phyloP scores from a whole-genome alignment of 768 basidiomycete genomes.

The Leccinum disarticulatum region DNA sequence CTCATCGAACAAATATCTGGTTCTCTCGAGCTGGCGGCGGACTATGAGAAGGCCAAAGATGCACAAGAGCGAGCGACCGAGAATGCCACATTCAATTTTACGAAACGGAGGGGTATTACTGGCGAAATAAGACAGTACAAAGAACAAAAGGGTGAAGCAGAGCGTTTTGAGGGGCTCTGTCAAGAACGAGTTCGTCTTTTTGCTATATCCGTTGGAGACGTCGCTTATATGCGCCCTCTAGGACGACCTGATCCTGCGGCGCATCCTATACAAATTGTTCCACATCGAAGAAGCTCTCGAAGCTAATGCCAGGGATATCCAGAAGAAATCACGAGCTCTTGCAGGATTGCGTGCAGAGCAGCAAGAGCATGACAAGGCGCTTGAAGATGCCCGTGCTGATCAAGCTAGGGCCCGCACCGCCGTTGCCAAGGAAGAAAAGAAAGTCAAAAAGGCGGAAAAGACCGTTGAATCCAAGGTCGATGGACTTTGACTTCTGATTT shows the following conservation, averaged over 20 bases:
- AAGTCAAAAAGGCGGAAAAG: constrained; percentile 90
- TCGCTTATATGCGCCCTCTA: constrained; percentile 31
- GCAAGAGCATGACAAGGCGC: constrained; percentile 62
- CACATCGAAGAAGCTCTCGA: constrained; percentile 87
- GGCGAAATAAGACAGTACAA: constrained; percentile 97
- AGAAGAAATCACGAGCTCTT: constrained; percentile 71
- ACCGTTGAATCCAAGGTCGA: constrained; percentile 77
- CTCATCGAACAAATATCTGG: constrained; percentile 97
- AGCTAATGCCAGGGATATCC: constrained; percentile 65
- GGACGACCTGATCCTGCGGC: constrained; percentile 81
- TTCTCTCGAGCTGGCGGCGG: constrained; percentile 82
- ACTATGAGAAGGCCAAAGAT: constrained; percentile 88
- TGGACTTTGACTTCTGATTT: not conserved
- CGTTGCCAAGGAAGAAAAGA: constrained; percentile 83
- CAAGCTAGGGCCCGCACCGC: constrained; percentile 75
- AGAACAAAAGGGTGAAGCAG: constrained; percentile 93
- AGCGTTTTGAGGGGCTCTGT: constrained; percentile 77
- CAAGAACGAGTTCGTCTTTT: constrained; percentile 61
- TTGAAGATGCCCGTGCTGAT: constrained; percentile 72
- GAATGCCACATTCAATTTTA: constrained; percentile 92
- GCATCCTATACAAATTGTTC: constrained; percentile 84
- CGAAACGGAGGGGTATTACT: constrained; percentile 88
- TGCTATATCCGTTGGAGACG: not conserved
- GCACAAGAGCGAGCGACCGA: constrained; percentile 90
- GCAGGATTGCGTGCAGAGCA: constrained; percentile 68